Base-by-base conservation (phyloP, 768 basidiomycete genomes). In the Grammothele lineata region DNA sequence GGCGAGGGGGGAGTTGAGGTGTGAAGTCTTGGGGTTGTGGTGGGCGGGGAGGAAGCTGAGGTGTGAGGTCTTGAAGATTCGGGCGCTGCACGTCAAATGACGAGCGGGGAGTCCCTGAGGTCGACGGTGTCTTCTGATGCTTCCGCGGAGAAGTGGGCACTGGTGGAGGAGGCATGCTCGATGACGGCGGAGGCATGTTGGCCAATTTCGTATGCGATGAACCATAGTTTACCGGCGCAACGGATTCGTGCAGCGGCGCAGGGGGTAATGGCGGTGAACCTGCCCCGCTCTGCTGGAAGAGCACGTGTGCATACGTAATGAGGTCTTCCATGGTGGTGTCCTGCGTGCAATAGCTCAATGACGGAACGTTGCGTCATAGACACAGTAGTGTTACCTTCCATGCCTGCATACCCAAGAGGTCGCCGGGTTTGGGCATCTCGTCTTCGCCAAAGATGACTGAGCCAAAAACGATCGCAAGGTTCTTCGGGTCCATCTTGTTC, bases 401-500 rank as follows among this genome's bases (percentile, higher is more conserved):
- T 14, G 72, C 71, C 57, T 87, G 83, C n/a, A 93, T 76, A 45
- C 71, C 85, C 18, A 94, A 68, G 15, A 93, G 72, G 60, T 92
- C 88, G 0, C 77, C 81, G 9, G 54, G 56, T 62, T 87, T 87
- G 3, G 87, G 83, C 47, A 92, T 74, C 51, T 94, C 90, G 51
- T 96, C 92, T 64, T 94, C 91, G 5, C 92, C 92, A 55, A 96
- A 93, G 38, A 96, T 80, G 19, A 92, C 90, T 8, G 82, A 74
- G 17, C 87, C 86, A 67, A 95, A 94, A 3, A 93, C 84, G 38
- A 96, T 93, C 3, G 92, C 89, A 19, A 96, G 70, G 60, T 95
- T 96, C 71, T 85, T 92, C 3, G 84, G 73, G 57, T 92, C 93
- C 93, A 96, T 96, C 66, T 94, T 95, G 62, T 94, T 96, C 61